Evolutionary conservation across 2,329 filamentous ascomycete species (phyloP).

Genomic region (Dactylellina haptotyla): DNA sequence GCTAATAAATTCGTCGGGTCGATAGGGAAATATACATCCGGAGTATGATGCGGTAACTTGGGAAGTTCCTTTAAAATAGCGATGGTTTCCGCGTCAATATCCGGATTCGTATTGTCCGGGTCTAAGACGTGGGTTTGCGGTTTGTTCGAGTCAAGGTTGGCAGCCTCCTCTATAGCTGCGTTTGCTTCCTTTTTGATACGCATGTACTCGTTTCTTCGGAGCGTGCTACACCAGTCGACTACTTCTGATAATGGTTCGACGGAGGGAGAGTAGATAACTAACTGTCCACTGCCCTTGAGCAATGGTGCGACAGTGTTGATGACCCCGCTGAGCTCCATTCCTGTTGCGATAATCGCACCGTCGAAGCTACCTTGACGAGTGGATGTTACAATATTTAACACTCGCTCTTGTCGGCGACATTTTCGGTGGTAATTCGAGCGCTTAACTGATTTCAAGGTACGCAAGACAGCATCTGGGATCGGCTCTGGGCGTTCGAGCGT

Average conservation of each 20-base stretch:
- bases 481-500: conserved; percentile 76
- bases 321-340: conserved; percentile 82
- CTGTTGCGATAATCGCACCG: conserved; percentile 81
- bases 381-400: conserved; percentile 76
- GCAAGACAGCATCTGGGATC: conserved; percentile 71
- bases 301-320: conserved; percentile 80
- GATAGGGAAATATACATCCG: conserved; percentile 42
- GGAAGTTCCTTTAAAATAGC: conserved; percentile 17
- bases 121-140: conserved; percentile 58
- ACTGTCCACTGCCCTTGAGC: conserved; percentile 80
- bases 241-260: conserved; percentile 81
- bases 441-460: conserved; percentile 80
- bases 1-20: conserved; percentile 84
- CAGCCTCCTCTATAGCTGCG: background rate
- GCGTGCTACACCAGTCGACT: conserved; percentile 84
- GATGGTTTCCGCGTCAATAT: conserved; percentile 53
- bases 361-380: conserved; percentile 81
- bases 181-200: conserved; percentile 58
- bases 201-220: conserved; percentile 79
- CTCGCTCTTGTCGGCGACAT: conserved; percentile 80
- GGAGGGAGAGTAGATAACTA: conserved; percentile 84
- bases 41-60: conserved; percentile 24
- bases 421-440: conserved; percentile 89
- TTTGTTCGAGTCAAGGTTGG: background rate
- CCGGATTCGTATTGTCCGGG: conserved; percentile 64